Evolutionary conservation across 305 asterid species (phyloP).

Genomic region (Lippia alba): DNA sequence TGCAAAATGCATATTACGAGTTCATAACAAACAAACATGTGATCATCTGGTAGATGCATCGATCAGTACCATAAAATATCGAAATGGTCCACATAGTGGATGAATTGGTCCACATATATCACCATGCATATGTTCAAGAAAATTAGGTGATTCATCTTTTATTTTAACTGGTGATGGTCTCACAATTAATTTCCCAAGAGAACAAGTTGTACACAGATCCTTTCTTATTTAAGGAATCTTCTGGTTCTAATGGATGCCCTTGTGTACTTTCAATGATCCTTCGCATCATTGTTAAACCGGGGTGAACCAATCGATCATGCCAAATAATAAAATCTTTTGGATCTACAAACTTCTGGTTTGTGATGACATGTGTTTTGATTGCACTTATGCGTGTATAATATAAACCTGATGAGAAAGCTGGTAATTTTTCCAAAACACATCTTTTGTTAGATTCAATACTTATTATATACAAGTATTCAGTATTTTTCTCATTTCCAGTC

Average conservation of each 20-base stretch:
- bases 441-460: not conserved
- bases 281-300: too few species aligned
- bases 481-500: not conserved
- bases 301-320: not conserved
- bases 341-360: not conserved
- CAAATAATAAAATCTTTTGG: not conserved
- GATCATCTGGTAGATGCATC: too few species aligned
- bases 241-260: not conserved
- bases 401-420: not conserved
- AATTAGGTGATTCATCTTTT: too few species aligned
- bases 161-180: not conserved
- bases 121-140: too few species aligned
- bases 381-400: not conserved
- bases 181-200: not conserved
- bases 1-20: too few species aligned
- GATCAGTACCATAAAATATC: too few species aligned
- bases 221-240: not conserved
- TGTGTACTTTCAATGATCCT: too few species aligned
- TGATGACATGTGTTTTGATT: not conserved
- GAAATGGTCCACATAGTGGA: too few species aligned
- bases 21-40: too few species aligned
- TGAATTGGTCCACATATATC: too few species aligned
- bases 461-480: not conserved
- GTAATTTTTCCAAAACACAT: not conserved
- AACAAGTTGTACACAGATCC: not conserved